A percentile compares a stretch with the other conserved stretches of the same genome.
Evolutionary conservation across 768 basidiomycete genomes (phyloP).

Genomic region (Psilocybe azurescens): DNA sequence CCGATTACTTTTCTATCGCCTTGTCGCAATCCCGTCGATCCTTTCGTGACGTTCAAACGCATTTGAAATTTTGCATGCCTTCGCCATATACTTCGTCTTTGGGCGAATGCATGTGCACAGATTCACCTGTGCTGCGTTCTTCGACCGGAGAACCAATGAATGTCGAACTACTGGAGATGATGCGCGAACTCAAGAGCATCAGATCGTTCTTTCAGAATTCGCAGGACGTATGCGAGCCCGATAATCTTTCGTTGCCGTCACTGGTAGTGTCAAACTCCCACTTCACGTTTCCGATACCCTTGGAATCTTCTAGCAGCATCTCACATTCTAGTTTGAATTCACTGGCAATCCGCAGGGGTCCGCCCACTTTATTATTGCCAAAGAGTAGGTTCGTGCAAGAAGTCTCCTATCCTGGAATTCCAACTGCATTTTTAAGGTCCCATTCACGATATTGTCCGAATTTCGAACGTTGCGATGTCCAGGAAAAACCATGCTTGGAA

Average conservation of each 20-base stretch:
- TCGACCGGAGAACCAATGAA: conserved; percentile 30
- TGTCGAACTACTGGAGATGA: conserved; percentile 44
- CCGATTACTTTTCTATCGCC: conserved; percentile 32
- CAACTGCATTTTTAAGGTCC: conserved; percentile 48
- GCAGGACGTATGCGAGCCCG: conserved; percentile 20
- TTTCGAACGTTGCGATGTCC: conserved; percentile 8
- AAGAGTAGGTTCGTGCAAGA: conserved; percentile 21
- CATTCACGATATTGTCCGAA: conserved; percentile 42
- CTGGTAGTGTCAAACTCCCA: conserved; percentile 50
- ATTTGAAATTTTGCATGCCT: neutral
- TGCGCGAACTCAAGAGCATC: conserved; percentile 43
- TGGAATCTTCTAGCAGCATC: conserved; percentile 37
- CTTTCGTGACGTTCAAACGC: neutral
- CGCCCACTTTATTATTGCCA: conserved; percentile 33
- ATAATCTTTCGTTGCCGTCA: conserved; percentile 31
- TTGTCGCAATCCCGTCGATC: conserved; percentile 14
- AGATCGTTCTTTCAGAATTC: conserved; percentile 44
- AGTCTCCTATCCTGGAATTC: conserved; percentile 44
- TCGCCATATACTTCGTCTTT: neutral
- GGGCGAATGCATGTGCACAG: neutral
- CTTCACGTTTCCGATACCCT: conserved; percentile 39
- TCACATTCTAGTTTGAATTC: conserved; percentile 20
- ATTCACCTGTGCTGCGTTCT: neutral
- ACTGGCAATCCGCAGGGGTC: conserved; percentile 44
- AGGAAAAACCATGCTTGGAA: conserved; percentile 33